Evolutionary conservation across 345 rosid species (phyloP), one percentile per base, ranked within the genome.

Genomic region (Aquilaria malaccensis): DNA sequence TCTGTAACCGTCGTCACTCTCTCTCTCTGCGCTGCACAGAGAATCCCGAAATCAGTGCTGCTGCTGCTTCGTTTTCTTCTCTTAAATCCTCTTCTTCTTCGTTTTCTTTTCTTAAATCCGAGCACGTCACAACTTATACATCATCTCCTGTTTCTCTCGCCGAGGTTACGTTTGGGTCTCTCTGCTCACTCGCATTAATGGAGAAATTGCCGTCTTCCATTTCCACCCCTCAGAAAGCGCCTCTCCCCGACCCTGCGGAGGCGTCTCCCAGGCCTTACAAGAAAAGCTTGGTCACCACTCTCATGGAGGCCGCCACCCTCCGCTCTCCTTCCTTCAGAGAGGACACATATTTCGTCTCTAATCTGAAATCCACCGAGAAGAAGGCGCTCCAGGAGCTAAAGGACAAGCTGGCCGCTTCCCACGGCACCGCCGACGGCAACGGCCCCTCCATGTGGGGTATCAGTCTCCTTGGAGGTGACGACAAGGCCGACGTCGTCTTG

Each of bases 331-430:
- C 95, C 22, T 76, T 84, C 80, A 88, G 82, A 65, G 99, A 94
- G 69, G 99, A 94, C 81, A 74, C 91, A 1, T 91, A 94, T 82
- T 77, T 86, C 66, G 55, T 77, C 64, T 81, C 89, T 55, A 77
- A 81, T 59, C 88, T 90, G 75, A 90, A 86, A 72, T 70, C 96
- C 47, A 63, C 89, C 10, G 96, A 93, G 76, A 81, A 78, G 15
- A 93, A 83, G 55, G 76, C 97, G 0, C 83, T 94, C 9, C 89
- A 78, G 22, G 97, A 90, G 0, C 86, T 94, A 29, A 83, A 78
- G 61, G 72, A 79, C 61, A 82, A 77, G 59, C 95, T 94, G 67
- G 31, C 75, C 4, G 65, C 81, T 33, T 69, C 81, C 7, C 66
- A 76, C 13, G 63, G 67, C 57, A 56, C 55, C 14, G 72, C 31